phyloP scores from a whole-genome alignment of 345 rosid species.

The Geranium brycei region DNA sequence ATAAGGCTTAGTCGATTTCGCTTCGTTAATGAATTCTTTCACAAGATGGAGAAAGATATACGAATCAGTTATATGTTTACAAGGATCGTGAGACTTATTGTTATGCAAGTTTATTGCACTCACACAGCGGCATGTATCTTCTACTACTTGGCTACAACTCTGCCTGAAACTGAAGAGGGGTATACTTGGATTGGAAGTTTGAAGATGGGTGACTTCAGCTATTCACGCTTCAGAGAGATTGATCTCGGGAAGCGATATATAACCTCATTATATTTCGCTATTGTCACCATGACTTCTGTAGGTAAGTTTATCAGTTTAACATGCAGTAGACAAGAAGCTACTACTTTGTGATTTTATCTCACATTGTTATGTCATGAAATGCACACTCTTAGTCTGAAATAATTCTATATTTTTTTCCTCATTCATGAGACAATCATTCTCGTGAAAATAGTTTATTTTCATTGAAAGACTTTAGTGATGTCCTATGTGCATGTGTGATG shows the following conservation, averaged over 20 bases:
- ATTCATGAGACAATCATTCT: background rate
- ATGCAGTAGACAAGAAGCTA: background rate
- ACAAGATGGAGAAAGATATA: conserved; percentile 72
- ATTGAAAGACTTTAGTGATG: background rate
- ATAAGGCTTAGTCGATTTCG: conserved; percentile 54
- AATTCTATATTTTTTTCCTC: too few species aligned
- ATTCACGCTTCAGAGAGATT: conserved; percentile 50
- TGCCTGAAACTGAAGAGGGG: conserved; percentile 63
- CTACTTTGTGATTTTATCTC: background rate
- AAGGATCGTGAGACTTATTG: conserved; percentile 72
- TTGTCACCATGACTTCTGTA: conserved; percentile 88
- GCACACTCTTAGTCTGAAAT: background rate
- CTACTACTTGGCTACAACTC: conserved; percentile 79
- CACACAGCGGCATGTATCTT: conserved; percentile 90
- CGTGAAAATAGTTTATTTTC: background rate
- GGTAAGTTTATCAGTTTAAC: conserved; percentile 26
- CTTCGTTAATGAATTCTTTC: conserved; percentile 48
- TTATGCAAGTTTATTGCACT: conserved; percentile 75
- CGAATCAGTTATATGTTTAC: conserved; percentile 71
- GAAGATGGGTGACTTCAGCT: conserved; percentile 59
- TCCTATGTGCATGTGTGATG: conserved; percentile 8
- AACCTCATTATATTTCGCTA: conserved; percentile 68
- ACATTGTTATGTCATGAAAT: background rate
- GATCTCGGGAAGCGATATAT: conserved; percentile 64
- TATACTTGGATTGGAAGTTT: conserved; percentile 89